Percentiles rank a stretch among this genome's conserved stretches.
phyloP scores from a whole-genome alignment of 1,139 yeast genomes.

The Suzukiozyma palmioleophila region DNA sequence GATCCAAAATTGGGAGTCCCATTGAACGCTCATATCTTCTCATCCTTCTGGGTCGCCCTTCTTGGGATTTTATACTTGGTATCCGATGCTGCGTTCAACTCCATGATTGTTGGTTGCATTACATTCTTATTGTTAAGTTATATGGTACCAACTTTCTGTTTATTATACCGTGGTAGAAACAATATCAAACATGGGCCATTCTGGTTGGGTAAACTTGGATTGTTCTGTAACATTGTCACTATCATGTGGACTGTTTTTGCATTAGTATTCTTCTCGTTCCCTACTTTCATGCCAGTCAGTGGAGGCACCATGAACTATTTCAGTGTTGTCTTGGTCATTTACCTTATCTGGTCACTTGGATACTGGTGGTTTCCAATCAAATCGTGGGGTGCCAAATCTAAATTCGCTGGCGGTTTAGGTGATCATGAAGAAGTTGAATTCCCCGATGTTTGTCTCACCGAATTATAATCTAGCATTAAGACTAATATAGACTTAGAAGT shows the following conservation, averaged over 20 bases:
- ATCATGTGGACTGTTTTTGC: constrained; percentile 59
- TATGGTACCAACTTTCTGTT: constrained; percentile 28
- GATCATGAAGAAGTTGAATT: constrained; percentile 43
- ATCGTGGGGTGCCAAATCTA: constrained; percentile 34
- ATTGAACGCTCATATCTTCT: constrained; percentile 32
- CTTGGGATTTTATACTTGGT: constrained; percentile 41
- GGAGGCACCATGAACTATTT: constrained; percentile 67
- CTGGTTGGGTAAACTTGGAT: constrained; percentile 42
- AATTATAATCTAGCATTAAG: constrained; percentile 7
- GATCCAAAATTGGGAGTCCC: constrained; percentile 30
- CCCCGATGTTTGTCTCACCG: constrained; percentile 38
- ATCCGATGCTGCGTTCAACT: constrained; percentile 39
- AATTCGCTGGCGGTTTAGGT: constrained; percentile 43
- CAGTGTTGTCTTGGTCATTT: constrained; percentile 58
- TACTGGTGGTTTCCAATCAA: constrained; percentile 56
- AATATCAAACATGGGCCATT: constrained; percentile 39
- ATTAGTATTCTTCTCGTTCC: constrained; percentile 62
- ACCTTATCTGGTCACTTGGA: constrained; percentile 46
- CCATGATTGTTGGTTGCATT: constrained; percentile 36
- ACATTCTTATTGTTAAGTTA: constrained; percentile 33
- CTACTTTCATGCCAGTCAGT: constrained; percentile 60
- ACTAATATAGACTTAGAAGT: too few species aligned
- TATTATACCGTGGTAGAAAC: constrained; percentile 32
- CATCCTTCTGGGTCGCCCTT: constrained; percentile 31
- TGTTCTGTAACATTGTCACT: constrained; percentile 20